Conservation (phyloP, 2,329 filamentous ascomycete species). For the Claviceps monticola region DNA sequence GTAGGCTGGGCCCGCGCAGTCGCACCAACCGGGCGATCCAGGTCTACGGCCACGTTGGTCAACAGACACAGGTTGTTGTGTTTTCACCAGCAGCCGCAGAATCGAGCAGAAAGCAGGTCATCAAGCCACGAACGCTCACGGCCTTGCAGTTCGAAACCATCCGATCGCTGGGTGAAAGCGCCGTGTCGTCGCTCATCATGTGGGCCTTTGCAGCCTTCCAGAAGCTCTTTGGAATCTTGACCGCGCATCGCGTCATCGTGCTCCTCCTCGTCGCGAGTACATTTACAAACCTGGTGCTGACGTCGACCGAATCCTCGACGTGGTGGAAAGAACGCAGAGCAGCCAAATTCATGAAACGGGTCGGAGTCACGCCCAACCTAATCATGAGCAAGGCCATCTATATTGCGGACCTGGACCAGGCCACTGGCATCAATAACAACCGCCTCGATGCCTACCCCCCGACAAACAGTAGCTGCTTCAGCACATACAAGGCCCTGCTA, state of each 20-base stretch:
- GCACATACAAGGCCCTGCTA: slow-evolving; percentile 46
- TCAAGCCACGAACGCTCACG: slow-evolving; percentile 48
- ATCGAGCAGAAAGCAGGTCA: slow-evolving; percentile 39
- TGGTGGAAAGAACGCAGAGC: slow-evolving; percentile 85
- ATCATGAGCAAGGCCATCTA: slow-evolving; percentile 81
- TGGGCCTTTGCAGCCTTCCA: slow-evolving; percentile 55
- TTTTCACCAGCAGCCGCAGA: slow-evolving; percentile 39
- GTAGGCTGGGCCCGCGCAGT: slow-evolving; percentile 57
- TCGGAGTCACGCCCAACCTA: slow-evolving; percentile 67
- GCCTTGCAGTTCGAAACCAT: slow-evolving; percentile 60
- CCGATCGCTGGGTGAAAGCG: slow-evolving; percentile 61
- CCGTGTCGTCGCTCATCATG: slow-evolving; percentile 62
- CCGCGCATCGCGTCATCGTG: slow-evolving; percentile 63
- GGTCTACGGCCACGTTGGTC: slow-evolving; percentile 64
- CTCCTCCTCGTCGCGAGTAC: slow-evolving; percentile 53
- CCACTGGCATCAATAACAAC: slow-evolving; percentile 24
- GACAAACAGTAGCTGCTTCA: slow-evolving; percentile 42
- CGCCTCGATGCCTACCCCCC: slow-evolving; percentile 20
- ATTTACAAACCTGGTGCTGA: slow-evolving; percentile 60
- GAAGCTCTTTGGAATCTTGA: slow-evolving; percentile 52
- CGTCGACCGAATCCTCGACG: slow-evolving; percentile 54
- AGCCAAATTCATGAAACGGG: slow-evolving; percentile 61
- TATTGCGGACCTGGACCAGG: slow-evolving; percentile 63
- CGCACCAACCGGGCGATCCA: slow-evolving; percentile 66
- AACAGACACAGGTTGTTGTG: slow-evolving; percentile 48